A percentile compares a stretch with the other conserved stretches of the same genome.
phyloP scores from a whole-genome alignment of 2,329 filamentous ascomycete species.

The Ascochyta pisi region DNA sequence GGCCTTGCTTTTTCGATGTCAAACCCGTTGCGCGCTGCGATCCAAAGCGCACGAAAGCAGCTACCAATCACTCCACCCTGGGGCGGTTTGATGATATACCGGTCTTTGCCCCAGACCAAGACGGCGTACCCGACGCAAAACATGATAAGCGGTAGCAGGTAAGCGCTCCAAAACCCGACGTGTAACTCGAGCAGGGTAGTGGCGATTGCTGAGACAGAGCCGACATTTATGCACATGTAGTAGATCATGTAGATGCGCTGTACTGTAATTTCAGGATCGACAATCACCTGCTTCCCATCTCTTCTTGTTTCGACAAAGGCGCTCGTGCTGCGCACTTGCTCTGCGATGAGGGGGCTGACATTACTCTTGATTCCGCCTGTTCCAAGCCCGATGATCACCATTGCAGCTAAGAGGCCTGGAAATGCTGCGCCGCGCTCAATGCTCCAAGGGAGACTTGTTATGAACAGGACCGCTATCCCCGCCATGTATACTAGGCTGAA shows the following conservation, averaged over 20 bases:
- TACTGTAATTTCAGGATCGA: constrained; percentile 55
- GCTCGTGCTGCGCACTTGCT: constrained; percentile 54
- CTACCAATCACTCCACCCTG: constrained; percentile 47
- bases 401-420: constrained; percentile 67
- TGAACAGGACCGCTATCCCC: constrained; percentile 71
- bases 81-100: constrained; percentile 48
- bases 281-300: constrained; percentile 51
- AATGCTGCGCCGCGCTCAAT: constrained; percentile 67
- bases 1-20: constrained; percentile 69
- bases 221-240: constrained; percentile 76
- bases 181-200: constrained; percentile 74
- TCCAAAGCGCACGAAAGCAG: constrained; percentile 65
- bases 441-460: constrained; percentile 68
- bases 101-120: constrained; percentile 44
- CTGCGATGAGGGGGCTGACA: constrained; percentile 62
- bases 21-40: constrained; percentile 60
- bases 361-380: constrained; percentile 85
- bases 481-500: constrained; percentile 69
- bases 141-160: constrained; percentile 67
- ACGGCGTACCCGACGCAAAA: constrained; percentile 69
- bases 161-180: constrained; percentile 74
- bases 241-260: constrained; percentile 66
- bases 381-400: constrained; percentile 75
- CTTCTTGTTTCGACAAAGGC: constrained; percentile 50
- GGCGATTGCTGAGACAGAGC: constrained; percentile 71